Evolutionary conservation across 805 yeast species (phyloP), one percentile per base, ranked within the genome.

Genomic region (Barnettozyma pratensis): DNA sequence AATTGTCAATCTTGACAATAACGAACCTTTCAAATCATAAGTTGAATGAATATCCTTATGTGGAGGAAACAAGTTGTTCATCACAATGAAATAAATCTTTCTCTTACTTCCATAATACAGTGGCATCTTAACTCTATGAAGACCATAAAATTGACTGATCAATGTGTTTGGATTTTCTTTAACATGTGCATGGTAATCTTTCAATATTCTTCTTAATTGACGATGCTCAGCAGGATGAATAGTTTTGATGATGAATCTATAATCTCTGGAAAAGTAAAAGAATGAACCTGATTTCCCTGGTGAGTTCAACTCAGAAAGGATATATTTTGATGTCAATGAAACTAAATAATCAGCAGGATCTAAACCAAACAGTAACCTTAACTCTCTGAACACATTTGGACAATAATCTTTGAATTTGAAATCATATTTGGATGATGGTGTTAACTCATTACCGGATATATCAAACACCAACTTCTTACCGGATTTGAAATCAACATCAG

Each of bases 271-370:
- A 66, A 87, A 95, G 70, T 94, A 94, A 63, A 94, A 94, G 62
- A 92, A 92, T 0, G 97, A 89, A 0, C 99, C 99, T 60, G 96
- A 85, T 65, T 94, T 94, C 4, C 99, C 99, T 0, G 98, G 97
- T 2, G 97, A 90, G 25, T 92, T 96, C 54, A 90, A 72, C 67
- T 92, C 97, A 29, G 94, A 85, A 37, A 94, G 76, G 53, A 94
- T 87, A 62, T 92, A 92, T 65, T 90, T 90, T 25, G 97, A 92
- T 0, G 98, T 92, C 55, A 94, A 74, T 0, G 97, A 88, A 57
- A 92, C 83, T 47, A 94, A 73, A 65, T 95, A 94, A 65, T 95
- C 99, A 0, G 97, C 98, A 3, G 96, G 96, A 61, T 94, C 98
- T 30, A 94, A 74, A 11, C 91, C 90, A 70, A 95, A 94, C 39